These are phyloP conservation scores for Globisporangium barbulae DNA, from an alignment of 352 stramenopile species.

Conservation along the genomic window DNA sequence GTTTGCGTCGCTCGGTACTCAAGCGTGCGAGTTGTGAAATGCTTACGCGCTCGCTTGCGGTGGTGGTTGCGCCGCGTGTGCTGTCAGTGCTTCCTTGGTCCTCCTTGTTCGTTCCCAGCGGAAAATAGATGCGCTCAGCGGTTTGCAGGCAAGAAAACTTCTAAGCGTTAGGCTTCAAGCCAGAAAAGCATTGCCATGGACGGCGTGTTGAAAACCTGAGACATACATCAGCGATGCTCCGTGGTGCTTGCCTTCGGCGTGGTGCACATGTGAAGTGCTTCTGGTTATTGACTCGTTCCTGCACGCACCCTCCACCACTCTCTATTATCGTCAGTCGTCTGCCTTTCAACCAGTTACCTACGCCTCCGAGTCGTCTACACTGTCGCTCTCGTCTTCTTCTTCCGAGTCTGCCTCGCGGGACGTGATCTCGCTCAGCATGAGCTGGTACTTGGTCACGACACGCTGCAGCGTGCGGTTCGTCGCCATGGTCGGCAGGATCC, in stretches of 20 bases:
- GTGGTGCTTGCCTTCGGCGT: no score
- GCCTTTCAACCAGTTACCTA: neutral
- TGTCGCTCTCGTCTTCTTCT: neutral
- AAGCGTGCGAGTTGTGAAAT: neutral
- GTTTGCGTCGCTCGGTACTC: neutral
- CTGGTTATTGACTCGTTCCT: neutral
- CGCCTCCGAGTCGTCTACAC: neutral
- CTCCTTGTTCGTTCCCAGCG: no score
- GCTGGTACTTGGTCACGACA: conserved; percentile 79
- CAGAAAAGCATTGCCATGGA: no score
- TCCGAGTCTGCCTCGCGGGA: conserved; percentile 29
- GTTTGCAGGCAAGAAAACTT: neutral
- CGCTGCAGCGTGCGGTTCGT: conserved; percentile 78
- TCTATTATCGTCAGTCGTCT: neutral
- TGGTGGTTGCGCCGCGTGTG: neutral
- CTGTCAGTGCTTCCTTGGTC: neutral
- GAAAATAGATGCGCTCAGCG: neutral
- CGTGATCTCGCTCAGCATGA: conserved; percentile 77
- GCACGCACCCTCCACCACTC: neutral
- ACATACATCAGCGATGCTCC: no score
- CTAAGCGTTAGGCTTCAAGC: neutral
- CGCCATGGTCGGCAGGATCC: conserved; percentile 77
- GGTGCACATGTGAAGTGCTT: no score
- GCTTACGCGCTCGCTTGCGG: neutral
- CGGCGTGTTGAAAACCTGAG: no score